A percentile compares a stretch with the other conserved stretches of the same genome.
Conservation (phyloP, 208 protist genomes). For the Leishmania arabica region DNA sequence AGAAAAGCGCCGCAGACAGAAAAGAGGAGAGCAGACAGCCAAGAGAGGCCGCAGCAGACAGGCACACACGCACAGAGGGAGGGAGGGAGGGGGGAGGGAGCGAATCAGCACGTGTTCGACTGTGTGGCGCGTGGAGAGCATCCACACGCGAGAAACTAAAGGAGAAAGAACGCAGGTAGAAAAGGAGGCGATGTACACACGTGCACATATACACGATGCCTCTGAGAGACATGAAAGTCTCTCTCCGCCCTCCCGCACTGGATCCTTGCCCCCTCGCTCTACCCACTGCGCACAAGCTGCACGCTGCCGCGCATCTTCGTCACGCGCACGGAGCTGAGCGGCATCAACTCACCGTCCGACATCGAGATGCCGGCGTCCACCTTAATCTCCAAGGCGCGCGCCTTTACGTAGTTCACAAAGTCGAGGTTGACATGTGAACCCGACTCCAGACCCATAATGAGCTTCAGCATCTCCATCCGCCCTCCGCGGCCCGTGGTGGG, state of each 20-base stretch:
- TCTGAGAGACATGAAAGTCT: neutral
- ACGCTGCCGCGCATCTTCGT: slow-evolving; percentile 54
- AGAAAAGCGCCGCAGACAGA: neutral
- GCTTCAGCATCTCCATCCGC: slow-evolving; percentile 69
- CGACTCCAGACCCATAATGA: slow-evolving; percentile 62
- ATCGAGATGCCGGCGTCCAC: slow-evolving; percentile 72
- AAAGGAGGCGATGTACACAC: neutral
- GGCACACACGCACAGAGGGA: neutral
- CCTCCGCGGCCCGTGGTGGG: slow-evolving; percentile 30
- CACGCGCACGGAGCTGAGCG: slow-evolving; percentile 63
- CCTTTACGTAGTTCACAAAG: slow-evolving; percentile 84
- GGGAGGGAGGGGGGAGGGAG: neutral
- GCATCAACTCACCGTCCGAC: slow-evolving; percentile 87
- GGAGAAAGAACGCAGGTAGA: neutral
- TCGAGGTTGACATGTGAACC: slow-evolving; percentile 68
- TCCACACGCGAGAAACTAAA: neutral
- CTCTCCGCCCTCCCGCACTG: neutral
- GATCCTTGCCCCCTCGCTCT: neutral
- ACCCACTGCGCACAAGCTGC: slow-evolving; percentile 64
- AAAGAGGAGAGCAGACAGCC: neutral
- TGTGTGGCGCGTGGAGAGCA: neutral
- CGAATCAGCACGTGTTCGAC: neutral
- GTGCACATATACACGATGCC: neutral
- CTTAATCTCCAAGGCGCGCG: slow-evolving; percentile 74
- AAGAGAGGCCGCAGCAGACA: neutral